phyloP scores from a whole-genome alignment of 2,329 filamentous ascomycete genomes.

The Cladosporium sp. region DNA sequence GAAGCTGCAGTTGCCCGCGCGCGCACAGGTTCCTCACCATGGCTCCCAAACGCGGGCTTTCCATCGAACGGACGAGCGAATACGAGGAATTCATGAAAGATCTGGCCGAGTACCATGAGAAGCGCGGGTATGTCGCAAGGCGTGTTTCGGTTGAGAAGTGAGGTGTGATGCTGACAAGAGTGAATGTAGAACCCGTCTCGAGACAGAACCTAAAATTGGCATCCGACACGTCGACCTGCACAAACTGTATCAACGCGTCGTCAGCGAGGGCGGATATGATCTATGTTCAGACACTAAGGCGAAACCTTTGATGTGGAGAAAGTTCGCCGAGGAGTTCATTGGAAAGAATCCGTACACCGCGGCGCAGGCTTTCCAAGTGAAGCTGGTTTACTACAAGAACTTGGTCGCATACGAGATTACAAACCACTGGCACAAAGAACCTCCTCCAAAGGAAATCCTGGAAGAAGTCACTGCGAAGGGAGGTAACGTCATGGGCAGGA shows the following conservation, averaged over 20 bases:
- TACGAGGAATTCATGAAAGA: constrained; percentile 77
- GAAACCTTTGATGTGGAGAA: constrained; percentile 83
- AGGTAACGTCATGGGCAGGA: constrained; percentile 74
- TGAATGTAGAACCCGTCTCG: constrained; percentile 63
- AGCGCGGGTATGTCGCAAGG: constrained; percentile 61
- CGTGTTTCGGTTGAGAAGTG: neutral
- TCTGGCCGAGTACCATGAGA: constrained; percentile 71
- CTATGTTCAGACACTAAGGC: constrained; percentile 65
- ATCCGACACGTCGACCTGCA: constrained; percentile 73
- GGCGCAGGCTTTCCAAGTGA: constrained; percentile 82
- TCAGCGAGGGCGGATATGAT: constrained; percentile 80
- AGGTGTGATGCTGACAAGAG: constrained; percentile 15
- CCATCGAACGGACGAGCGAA: constrained; percentile 57
- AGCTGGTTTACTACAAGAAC: constrained; percentile 87
- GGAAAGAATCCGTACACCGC: constrained; percentile 73
- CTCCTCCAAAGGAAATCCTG: constrained; percentile 83
- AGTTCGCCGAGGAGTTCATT: constrained; percentile 73
- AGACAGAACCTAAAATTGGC: constrained; percentile 79
- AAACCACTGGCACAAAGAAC: constrained; percentile 73
- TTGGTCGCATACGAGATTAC: constrained; percentile 81
- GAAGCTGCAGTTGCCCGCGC: constrained; percentile 4
- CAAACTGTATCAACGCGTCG: constrained; percentile 75
- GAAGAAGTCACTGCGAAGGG: constrained; percentile 80
- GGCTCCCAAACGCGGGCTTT: constrained; percentile 49
- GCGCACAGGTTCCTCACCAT: constrained; percentile 32